A percentile compares a stretch with the other conserved stretches of the same genome.
phyloP scores from a whole-genome alignment of 495 filamentous ascomycete genomes.

The Delitschia confertaspora region DNA sequence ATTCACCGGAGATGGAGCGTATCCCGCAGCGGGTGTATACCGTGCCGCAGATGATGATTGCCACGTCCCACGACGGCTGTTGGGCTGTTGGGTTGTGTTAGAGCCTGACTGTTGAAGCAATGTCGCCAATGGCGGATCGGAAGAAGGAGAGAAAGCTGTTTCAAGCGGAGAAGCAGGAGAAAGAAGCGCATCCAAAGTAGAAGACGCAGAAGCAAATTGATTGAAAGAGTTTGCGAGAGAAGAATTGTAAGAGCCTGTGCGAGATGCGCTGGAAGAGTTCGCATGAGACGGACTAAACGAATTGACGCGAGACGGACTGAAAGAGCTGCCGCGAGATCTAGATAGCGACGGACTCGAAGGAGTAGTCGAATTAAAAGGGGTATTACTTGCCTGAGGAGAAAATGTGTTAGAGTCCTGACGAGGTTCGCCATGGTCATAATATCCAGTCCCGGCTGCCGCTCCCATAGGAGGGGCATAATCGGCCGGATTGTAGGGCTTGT shows the following conservation, averaged over 20 bases:
- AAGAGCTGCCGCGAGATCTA: no score
- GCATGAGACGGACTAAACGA: no score
- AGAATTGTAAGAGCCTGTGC: no score
- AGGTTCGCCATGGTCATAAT: slow-evolving; percentile 17
- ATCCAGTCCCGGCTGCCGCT: slow-evolving; percentile 6
- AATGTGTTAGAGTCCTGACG: slow-evolving; percentile 19
- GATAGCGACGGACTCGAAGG: not conserved
- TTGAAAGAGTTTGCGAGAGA: no score
- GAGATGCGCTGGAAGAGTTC: no score
- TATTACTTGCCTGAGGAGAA: slow-evolving; percentile 27
- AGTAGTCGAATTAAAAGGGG: slow-evolving; percentile 13
- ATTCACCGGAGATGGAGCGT: slow-evolving; percentile 9
- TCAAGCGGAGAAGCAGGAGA: slow-evolving; percentile 18
- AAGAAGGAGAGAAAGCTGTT: slow-evolving; percentile 17
- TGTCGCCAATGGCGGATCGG: slow-evolving; percentile 20
- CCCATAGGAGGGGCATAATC: slow-evolving; percentile 21
- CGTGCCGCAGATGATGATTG: slow-evolving; percentile 6
- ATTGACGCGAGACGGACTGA: no score
- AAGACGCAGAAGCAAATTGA: slow-evolving; percentile 1
- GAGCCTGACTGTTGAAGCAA: slow-evolving; percentile 11
- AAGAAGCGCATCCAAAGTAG: slow-evolving; percentile 4
- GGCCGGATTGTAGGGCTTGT: slow-evolving; percentile 27
- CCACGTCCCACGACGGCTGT: not conserved
- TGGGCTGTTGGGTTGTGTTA: slow-evolving; percentile 12
- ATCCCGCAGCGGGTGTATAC: slow-evolving; percentile 18